Evolutionary conservation across 768 basidiomycete genomes (phyloP).

Genomic region (Leucosporidium scottii): DNA sequence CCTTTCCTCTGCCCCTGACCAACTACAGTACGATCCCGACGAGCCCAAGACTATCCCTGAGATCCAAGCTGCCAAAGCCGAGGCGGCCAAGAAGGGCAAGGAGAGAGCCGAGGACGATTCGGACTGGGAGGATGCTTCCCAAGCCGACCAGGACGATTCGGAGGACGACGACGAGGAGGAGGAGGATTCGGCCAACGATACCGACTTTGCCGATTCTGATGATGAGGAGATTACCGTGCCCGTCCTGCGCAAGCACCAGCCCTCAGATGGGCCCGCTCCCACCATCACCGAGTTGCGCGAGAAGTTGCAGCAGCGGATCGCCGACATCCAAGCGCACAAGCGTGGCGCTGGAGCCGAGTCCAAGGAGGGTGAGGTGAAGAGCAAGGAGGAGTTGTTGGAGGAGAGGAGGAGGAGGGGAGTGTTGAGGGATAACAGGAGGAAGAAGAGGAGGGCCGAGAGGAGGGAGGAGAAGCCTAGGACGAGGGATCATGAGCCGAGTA

Average conservation of each 20-base stretch:
- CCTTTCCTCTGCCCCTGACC: background rate
- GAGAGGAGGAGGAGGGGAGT: slow-evolving; percentile 65
- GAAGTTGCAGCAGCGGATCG: slow-evolving; percentile 28
- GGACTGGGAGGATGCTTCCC: slow-evolving; percentile 41
- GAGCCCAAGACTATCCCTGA: slow-evolving; percentile 76
- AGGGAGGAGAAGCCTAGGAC: slow-evolving; percentile 39
- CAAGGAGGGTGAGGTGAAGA: slow-evolving; percentile 43
- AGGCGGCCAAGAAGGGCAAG: slow-evolving; percentile 36
- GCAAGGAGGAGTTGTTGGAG: slow-evolving; percentile 74
- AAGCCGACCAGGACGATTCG: slow-evolving; percentile 30
- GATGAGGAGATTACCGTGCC: slow-evolving; percentile 22
- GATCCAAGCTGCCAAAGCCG: slow-evolving; percentile 40
- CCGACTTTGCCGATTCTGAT: slow-evolving; percentile 33
- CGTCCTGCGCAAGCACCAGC: background rate
- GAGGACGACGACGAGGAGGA: slow-evolving; percentile 43
- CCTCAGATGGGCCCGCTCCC: slow-evolving; percentile 22
- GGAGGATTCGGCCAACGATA: slow-evolving; percentile 38
- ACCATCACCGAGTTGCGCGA: slow-evolving; percentile 29
- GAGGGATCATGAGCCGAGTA: slow-evolving; percentile 33
- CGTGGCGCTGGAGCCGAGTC: slow-evolving; percentile 30
- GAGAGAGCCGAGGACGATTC: slow-evolving; percentile 33
- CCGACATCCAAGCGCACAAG: slow-evolving; percentile 30
- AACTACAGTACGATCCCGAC: slow-evolving; percentile 74
- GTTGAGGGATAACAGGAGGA: slow-evolving; percentile 71
- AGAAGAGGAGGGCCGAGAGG: slow-evolving; percentile 58